phyloP scores from a whole-genome alignment of 2,329 filamentous ascomycete genomes.

The Cercospora zeina region DNA sequence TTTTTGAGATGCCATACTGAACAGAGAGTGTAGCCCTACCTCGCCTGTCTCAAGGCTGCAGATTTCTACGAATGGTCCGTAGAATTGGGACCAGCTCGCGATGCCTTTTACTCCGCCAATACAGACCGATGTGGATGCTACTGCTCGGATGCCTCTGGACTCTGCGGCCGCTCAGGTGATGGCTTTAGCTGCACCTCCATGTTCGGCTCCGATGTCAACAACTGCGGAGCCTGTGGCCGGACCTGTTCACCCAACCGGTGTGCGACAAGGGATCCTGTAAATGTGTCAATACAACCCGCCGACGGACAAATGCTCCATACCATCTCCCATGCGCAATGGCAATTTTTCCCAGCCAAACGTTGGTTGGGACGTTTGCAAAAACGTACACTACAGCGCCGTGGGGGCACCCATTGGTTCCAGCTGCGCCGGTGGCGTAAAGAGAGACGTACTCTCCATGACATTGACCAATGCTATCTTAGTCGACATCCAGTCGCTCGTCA shows the following conservation, averaged over 20 bases:
- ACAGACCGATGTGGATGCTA: constrained; percentile 18
- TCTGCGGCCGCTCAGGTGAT: constrained; percentile 3
- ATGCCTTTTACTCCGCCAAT: constrained; percentile 8
- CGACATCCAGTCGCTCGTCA: neutral
- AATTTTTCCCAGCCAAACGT: neutral
- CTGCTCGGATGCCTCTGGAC: neutral
- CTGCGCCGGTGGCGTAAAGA: neutral
- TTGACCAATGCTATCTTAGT: neutral
- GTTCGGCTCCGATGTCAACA: constrained; percentile 5
- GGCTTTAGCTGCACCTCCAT: constrained; percentile 9
- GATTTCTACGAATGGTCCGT: constrained; percentile 19
- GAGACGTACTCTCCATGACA: neutral
- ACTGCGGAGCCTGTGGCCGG: constrained; percentile 22
- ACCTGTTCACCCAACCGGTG: constrained; percentile 15
- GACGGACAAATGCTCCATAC: constrained; percentile 11
- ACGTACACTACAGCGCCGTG: no score
- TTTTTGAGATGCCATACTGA: no score
- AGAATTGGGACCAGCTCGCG: neutral
- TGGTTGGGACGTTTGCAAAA: neutral
- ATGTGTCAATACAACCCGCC: constrained; percentile 17
- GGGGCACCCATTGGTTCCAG: no score
- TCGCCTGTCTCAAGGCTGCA: constrained; percentile 8
- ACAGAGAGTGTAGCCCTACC: neutral
- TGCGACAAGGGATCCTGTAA: constrained; percentile 8
- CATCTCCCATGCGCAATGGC: neutral